Evolutionary conservation across 148 eudicot species (phyloP).

Genomic region (Cornus suecica): DNA sequence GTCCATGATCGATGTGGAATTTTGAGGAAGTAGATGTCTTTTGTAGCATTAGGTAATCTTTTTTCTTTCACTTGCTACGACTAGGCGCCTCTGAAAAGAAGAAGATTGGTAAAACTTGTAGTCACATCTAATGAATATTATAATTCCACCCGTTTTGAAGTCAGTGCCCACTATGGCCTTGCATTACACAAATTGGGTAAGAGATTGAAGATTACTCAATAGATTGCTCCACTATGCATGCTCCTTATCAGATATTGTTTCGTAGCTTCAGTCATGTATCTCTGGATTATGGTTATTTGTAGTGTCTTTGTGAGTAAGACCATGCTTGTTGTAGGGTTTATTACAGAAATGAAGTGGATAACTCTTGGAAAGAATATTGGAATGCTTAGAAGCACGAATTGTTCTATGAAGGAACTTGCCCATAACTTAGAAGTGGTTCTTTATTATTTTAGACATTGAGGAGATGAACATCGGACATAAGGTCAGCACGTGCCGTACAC

Average conservation of each 20-base stretch:
- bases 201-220: background rate
- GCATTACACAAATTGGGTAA: background rate
- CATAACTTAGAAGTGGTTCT: too few relatives aligned
- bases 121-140: too few relatives aligned
- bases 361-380: background rate
- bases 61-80: background rate
- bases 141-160: background rate
- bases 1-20: background rate
- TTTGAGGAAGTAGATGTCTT: background rate
- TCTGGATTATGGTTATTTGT: too few relatives aligned
- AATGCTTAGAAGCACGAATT: too few relatives aligned
- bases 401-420: too few relatives aligned
- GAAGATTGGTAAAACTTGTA: too few relatives aligned
- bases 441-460: too few relatives aligned
- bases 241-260: too few relatives aligned
- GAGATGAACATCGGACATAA: too few relatives aligned
- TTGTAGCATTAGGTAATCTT: background rate
- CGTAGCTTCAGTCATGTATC: too few relatives aligned
- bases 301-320: background rate
- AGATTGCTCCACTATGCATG: background rate
- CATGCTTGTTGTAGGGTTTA: background rate
- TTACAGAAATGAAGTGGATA: background rate
- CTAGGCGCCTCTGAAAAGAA: too few relatives aligned
- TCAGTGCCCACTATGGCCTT: background rate
- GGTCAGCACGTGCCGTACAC: too few relatives aligned